A percentile compares a stretch with the other conserved stretches of the same genome.
These are phyloP conservation scores for Hyphodiscus hymeniophilus DNA, from an alignment of 495 filamentous ascomycete genomes.

Conservation along the genomic window DNA sequence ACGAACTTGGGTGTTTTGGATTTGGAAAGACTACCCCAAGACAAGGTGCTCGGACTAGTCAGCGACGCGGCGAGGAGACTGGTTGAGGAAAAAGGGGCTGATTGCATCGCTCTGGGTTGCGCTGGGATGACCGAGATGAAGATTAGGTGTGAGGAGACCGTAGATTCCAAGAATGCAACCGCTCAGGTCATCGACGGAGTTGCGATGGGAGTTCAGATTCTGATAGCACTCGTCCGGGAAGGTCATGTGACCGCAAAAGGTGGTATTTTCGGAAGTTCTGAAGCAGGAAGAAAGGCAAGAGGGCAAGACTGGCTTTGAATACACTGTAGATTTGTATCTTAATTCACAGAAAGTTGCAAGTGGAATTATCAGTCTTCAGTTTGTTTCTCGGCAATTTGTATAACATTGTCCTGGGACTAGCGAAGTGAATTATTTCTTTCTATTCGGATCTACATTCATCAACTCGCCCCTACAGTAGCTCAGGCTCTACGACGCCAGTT, in stretches of 20 bases:
- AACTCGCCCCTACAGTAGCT: slow-evolving; percentile 3
- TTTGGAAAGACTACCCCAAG: slow-evolving; percentile 29
- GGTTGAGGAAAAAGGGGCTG: slow-evolving; percentile 33
- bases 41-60: slow-evolving; percentile 32
- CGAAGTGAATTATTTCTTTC: not conserved
- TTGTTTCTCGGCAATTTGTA: too few relatives aligned
- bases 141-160: slow-evolving; percentile 31
- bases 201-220: slow-evolving; percentile 22
- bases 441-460: not conserved
- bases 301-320: slow-evolving; percentile 24
- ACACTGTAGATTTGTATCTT: not conserved
- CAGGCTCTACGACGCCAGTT: slow-evolving; percentile 37
- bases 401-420: too few relatives aligned
- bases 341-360: not conserved
- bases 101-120: slow-evolving; percentile 38
- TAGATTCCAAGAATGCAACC: slow-evolving; percentile 24
- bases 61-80: slow-evolving; percentile 28
- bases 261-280: slow-evolving; percentile 28
- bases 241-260: slow-evolving; percentile 29
- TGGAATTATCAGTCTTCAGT: too few relatives aligned
- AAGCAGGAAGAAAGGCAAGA: slow-evolving; percentile 23
- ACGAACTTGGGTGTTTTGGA: slow-evolving; percentile 34
- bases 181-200: slow-evolving; percentile 32
- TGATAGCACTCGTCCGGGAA: slow-evolving; percentile 27
- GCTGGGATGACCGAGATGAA: slow-evolving; percentile 42